Evolutionary conservation across 352 stramenopile genomes (phyloP).

Genomic region (Lagenidium sp.): DNA sequence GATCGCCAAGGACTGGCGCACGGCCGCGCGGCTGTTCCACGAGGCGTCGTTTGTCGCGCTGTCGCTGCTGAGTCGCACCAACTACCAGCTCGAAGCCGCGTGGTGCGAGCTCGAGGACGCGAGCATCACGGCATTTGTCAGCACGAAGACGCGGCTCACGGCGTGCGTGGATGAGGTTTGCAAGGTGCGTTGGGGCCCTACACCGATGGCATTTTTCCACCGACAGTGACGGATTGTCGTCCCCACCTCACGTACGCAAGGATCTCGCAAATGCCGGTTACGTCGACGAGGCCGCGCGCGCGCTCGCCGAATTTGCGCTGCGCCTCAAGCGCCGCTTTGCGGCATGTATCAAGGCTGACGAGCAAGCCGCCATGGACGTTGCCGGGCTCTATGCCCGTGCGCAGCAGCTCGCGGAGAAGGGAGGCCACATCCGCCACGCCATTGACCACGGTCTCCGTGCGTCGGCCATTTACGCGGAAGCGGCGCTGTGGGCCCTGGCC

Average conservation of each 20-base stretch:
- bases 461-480: constrained; percentile 40
- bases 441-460: constrained; percentile 44
- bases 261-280: constrained; percentile 43
- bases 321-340: constrained; percentile 57
- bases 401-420: constrained; percentile 42
- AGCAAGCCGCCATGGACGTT: constrained; percentile 7
- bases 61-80: constrained; percentile 28
- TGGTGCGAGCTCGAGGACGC: constrained; percentile 58
- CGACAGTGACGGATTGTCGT: too few species aligned
- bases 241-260: constrained; percentile 7
- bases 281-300: constrained; percentile 58
- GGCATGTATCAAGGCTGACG: constrained; percentile 12
- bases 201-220: background rate
- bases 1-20: constrained; percentile 61
- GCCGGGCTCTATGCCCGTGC: constrained; percentile 36
- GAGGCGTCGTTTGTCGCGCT: constrained; percentile 31
- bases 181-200: constrained; percentile 17
- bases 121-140: constrained; percentile 20
- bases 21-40: constrained; percentile 36
- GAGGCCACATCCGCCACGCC: constrained; percentile 32
- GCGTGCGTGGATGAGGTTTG: constrained; percentile 37
- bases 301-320: constrained; percentile 44
- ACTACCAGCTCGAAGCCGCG: constrained; percentile 49
- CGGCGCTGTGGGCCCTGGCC: constrained; percentile 34
- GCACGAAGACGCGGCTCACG: constrained; percentile 24